Conservation (phyloP, 169 alveolate genomes). For the Plasmodium chabaudi region DNA sequence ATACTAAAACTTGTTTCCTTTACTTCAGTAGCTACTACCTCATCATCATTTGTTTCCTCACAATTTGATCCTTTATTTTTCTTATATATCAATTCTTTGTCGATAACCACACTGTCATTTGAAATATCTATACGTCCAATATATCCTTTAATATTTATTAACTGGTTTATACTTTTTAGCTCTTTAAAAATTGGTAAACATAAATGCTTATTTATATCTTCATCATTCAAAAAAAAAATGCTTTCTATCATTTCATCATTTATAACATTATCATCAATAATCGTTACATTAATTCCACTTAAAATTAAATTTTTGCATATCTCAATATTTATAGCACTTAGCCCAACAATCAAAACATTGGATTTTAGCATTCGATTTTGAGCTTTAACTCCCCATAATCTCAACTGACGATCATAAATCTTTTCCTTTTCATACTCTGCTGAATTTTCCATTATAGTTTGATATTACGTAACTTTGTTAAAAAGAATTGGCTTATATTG, state of each 20-base stretch:
- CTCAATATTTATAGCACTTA: conserved; percentile 63
- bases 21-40: not conserved
- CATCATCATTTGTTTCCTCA: not conserved
- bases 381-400: conserved; percentile 87
- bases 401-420: conserved; percentile 84
- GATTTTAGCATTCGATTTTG: conserved; percentile 77
- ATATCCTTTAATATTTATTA: conserved; percentile 65
- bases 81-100: conserved; percentile 32
- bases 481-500: too few relatives aligned
- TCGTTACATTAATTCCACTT: conserved; percentile 58
- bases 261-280: conserved; percentile 82
- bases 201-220: conserved; percentile 19
- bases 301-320: conserved; percentile 66
- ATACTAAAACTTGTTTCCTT: conserved; percentile 12
- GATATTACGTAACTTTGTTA: too few relatives aligned
- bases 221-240: conserved; percentile 76
- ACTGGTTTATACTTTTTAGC: conserved; percentile 68
- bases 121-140: conserved; percentile 59
- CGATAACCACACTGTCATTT: conserved; percentile 34
- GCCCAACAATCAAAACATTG: conserved; percentile 44
- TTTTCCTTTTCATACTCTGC: conserved; percentile 54
- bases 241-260: conserved; percentile 82
- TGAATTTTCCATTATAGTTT: conserved; percentile 43
- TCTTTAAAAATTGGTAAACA: conserved; percentile 62
- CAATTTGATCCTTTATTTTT: not conserved